Percentiles rank a stretch among this genome's conserved stretches.
These are phyloP conservation scores for Cymodocea nodosa DNA, from an alignment of 116 monocot genomes.

Conservation along the genomic window DNA sequence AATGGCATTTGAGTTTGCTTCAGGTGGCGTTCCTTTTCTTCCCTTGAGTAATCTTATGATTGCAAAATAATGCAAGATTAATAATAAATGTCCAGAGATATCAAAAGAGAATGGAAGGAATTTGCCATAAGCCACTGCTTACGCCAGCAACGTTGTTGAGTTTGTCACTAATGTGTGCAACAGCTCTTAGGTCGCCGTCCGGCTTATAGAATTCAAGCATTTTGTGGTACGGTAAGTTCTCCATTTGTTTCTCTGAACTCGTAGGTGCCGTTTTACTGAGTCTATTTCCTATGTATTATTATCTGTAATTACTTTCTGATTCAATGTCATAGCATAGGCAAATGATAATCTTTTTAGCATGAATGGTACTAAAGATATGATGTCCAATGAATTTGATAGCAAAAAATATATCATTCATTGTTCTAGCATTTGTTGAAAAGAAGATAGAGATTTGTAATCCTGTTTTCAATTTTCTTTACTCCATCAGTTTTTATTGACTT, in stretches of 20 bases:
- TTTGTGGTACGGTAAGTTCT: conserved; percentile 47
- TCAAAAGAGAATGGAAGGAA: not conserved
- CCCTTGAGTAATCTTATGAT: conserved; percentile 57
- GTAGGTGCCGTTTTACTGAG: too few species aligned
- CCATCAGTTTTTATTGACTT: too few species aligned
- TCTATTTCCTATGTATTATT: too few species aligned
- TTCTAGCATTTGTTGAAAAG: too few species aligned
- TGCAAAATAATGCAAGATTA: not conserved
- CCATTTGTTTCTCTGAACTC: conserved; percentile 34
- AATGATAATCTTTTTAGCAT: too few species aligned
- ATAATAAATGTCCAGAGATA: not conserved
- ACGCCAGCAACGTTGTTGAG: conserved; percentile 14
- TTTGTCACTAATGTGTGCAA: conserved; percentile 10
- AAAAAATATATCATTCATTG: too few species aligned
- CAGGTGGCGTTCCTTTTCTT: conserved; percentile 79
- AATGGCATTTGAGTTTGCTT: conserved; percentile 88
- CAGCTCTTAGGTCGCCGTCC: conserved; percentile 63
- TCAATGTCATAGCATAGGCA: too few species aligned
- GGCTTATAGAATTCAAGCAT: conserved; percentile 92
- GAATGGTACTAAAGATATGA: too few species aligned
- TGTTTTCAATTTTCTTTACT: too few species aligned
- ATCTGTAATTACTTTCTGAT: too few species aligned
- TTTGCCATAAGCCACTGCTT: not conserved
- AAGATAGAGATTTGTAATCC: too few species aligned
- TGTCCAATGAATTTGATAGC: too few species aligned